Evolutionary conservation across 2,329 filamentous ascomycete species (phyloP).

Genomic region (Rutstroemia sp.): DNA sequence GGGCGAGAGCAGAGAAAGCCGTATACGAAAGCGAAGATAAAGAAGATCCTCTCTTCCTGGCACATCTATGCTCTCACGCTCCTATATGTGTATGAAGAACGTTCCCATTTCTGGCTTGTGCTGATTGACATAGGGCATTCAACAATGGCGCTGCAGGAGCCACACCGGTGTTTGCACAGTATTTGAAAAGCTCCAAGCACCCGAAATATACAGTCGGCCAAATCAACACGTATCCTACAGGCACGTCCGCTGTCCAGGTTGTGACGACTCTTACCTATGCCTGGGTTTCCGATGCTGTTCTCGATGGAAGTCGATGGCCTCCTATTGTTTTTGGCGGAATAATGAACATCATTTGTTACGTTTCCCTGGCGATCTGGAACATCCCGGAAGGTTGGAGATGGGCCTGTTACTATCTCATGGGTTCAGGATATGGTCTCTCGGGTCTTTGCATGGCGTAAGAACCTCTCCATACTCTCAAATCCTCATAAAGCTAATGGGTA

Average conservation of each 20-base stretch:
- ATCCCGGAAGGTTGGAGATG: slow-evolving; percentile 50
- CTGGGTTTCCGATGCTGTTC: slow-evolving; percentile 25
- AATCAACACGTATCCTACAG: slow-evolving; percentile 28
- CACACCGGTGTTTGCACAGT: slow-evolving; percentile 33
- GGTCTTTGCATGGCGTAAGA: slow-evolving; percentile 38
- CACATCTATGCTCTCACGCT: slow-evolving; percentile 32
- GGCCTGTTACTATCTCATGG: slow-evolving; percentile 49
- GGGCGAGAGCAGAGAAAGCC: slow-evolving; percentile 32
- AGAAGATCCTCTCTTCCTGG: slow-evolving; percentile 32
- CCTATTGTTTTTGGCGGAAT: slow-evolving; percentile 45
- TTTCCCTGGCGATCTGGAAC: slow-evolving; percentile 38
- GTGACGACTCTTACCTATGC: slow-evolving; percentile 25
- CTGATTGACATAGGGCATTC: neutral
- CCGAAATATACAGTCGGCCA: slow-evolving; percentile 24
- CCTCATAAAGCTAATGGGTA: neutral
- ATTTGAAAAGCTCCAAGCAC: slow-evolving; percentile 35
- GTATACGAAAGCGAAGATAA: slow-evolving; percentile 31
- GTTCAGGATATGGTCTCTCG: slow-evolving; percentile 32
- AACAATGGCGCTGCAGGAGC: neutral
- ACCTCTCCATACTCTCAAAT: neutral
- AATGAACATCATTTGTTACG: slow-evolving; percentile 7
- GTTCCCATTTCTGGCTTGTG: neutral
- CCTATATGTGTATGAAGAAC: slow-evolving; percentile 13
- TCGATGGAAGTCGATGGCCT: slow-evolving; percentile 25
- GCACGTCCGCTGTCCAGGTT: slow-evolving; percentile 20